phyloP scores from a whole-genome alignment of 768 basidiomycete species.

The Tricholoma flavovirens region DNA sequence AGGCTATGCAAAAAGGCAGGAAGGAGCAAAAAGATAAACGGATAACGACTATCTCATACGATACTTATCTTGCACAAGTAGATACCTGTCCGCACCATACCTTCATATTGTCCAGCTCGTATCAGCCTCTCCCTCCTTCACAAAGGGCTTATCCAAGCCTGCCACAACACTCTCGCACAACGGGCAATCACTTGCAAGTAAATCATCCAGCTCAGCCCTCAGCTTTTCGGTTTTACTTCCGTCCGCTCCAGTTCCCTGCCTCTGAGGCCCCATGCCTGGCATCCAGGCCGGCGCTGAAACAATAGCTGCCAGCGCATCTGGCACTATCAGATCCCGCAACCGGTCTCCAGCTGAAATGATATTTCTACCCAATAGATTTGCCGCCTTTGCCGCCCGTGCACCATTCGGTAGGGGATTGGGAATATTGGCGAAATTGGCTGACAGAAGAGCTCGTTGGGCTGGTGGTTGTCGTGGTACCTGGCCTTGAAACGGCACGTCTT shows the following conservation, averaged over 20 bases:
- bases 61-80: background rate
- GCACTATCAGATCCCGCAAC: conserved; percentile 86
- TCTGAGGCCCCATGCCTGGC: conserved; percentile 56
- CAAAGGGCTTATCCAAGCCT: conserved; percentile 84
- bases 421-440: conserved; percentile 60
- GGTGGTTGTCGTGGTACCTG: conserved; percentile 37
- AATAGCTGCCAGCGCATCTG: conserved; percentile 84
- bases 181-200: conserved; percentile 87
- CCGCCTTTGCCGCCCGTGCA: conserved; percentile 58
- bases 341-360: conserved; percentile 86
- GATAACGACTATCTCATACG: conserved; percentile 33
- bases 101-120: conserved; percentile 66
- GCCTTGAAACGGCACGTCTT: conserved; percentile 23
- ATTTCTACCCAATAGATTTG: conserved; percentile 68
- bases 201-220: conserved; percentile 79
- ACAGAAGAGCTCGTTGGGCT: conserved; percentile 62
- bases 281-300: conserved; percentile 79
- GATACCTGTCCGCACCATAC: background rate
- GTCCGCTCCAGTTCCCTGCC: conserved; percentile 44
- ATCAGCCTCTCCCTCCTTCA: conserved; percentile 72
- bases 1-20: conserved; percentile 68
- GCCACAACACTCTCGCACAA: conserved; percentile 87
- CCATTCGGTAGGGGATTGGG: conserved; percentile 55
- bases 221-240: conserved; percentile 66
- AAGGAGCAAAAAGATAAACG: conserved; percentile 75